Evolutionary conservation across 805 yeast genomes (phyloP).

Genomic region (Hanseniaspora occidentalis): DNA sequence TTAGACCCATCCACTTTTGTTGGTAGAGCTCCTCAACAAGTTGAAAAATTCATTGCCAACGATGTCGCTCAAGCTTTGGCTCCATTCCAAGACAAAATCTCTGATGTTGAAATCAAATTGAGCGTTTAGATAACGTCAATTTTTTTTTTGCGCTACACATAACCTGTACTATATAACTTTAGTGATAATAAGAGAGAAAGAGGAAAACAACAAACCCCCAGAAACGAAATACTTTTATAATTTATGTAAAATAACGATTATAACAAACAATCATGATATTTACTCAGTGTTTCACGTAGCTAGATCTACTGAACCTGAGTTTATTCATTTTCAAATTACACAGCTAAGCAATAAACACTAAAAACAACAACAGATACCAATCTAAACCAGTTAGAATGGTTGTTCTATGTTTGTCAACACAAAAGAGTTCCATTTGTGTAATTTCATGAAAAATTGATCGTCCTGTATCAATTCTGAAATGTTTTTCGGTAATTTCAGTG

Average conservation of each 20-base stretch:
- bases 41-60: slow-evolving; percentile 76
- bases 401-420: slow-evolving; percentile 24
- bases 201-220: neutral
- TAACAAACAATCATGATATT: too few relatives aligned
- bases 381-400: too few relatives aligned
- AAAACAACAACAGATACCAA: too few relatives aligned
- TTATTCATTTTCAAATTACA: too few relatives aligned
- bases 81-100: slow-evolving; percentile 48
- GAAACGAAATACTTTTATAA: neutral
- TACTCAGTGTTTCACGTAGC: too few relatives aligned
- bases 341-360: too few relatives aligned
- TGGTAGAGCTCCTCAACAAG: slow-evolving; percentile 97
- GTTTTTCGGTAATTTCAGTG: slow-evolving; percentile 41
- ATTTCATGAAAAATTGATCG: slow-evolving; percentile 35
- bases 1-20: slow-evolving; percentile 90
- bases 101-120: slow-evolving; percentile 60
- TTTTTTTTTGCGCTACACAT: neutral
- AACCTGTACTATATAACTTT: neutral
- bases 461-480: slow-evolving; percentile 44
- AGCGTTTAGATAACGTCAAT: slow-evolving; percentile 50
- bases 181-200: neutral
- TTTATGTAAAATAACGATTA: too few relatives aligned
- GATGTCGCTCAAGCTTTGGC: slow-evolving; percentile 77
- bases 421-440: slow-evolving; percentile 54
- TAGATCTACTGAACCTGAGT: too few relatives aligned